A percentile compares a stretch with the other conserved stretches of the same genome.
Conservation (phyloP, 208 protist species). For the Porcisia hertigi region DNA sequence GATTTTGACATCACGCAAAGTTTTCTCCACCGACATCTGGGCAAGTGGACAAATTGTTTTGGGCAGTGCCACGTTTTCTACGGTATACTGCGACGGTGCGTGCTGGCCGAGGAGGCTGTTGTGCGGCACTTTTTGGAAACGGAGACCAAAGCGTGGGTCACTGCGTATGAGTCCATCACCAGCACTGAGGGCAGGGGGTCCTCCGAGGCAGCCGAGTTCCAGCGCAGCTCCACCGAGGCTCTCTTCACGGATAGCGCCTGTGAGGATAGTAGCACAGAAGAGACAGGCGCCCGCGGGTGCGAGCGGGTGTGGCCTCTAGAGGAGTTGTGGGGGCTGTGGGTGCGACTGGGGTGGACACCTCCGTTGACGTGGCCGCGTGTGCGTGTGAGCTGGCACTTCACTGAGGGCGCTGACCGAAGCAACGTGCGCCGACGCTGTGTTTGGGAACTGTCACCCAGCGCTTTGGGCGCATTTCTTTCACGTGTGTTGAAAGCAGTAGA, state of each 20-base stretch:
- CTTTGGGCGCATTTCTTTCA: neutral
- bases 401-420: neutral
- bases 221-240: conserved; percentile 4
- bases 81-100: conserved; percentile 11
- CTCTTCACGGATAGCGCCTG: conserved; percentile 7
- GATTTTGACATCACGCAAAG: conserved; percentile 22
- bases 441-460: neutral
- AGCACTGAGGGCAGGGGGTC: neutral
- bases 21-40: neutral
- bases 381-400: conserved; percentile 4
- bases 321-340: conserved; percentile 25
- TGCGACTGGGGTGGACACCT: conserved; percentile 25
- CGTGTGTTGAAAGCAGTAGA: neutral
- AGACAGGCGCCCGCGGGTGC: neutral
- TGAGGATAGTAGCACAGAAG: neutral
- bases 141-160: neutral
- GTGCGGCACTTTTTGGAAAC: neutral
- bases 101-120: conserved; percentile 2
- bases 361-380: neutral
- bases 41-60: neutral
- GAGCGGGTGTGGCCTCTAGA: conserved; percentile 16
- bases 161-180: neutral
- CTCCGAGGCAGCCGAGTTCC: neutral
- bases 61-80: conserved; percentile 11
- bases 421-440: neutral